Evolutionary conservation across 768 basidiomycete genomes (phyloP).

Genomic region (Tylopilus balloui): DNA sequence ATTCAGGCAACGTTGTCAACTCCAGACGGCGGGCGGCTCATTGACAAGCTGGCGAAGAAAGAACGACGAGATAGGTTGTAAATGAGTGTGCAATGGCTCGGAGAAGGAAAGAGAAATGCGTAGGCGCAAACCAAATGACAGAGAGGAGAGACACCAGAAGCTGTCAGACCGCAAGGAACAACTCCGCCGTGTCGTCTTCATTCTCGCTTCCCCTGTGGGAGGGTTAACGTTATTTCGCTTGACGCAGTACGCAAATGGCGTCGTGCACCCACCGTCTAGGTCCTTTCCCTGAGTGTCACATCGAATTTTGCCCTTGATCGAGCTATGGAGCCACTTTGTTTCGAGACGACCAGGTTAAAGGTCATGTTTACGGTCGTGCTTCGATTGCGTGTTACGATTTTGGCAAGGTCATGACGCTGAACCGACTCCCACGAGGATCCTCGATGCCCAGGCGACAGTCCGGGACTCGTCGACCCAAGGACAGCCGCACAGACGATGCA

Average conservation of each 20-base stretch:
- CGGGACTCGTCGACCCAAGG: not conserved
- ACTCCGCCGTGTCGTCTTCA: not conserved
- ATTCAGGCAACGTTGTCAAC: slow-evolving; percentile 14
- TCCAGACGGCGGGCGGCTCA: slow-evolving; percentile 4
- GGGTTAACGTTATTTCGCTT: slow-evolving; percentile 14
- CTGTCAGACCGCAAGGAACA: slow-evolving; percentile 3
- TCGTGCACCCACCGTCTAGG: not conserved
- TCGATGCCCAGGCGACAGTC: slow-evolving; percentile 15
- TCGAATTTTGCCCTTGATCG: not conserved
- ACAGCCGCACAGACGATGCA: not conserved
- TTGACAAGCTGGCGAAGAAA: slow-evolving; percentile 4
- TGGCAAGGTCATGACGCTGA: slow-evolving; percentile 2
- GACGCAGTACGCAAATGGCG: slow-evolving; percentile 2
- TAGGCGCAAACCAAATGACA: not conserved
- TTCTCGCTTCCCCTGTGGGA: slow-evolving; percentile 5
- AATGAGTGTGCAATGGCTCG: not conserved
- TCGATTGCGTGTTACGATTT: too few species aligned
- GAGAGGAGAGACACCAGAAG: slow-evolving; percentile 1
- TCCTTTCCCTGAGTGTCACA: not conserved
- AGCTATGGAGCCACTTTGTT: slow-evolving; percentile 10
- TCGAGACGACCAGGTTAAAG: not conserved
- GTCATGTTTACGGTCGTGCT: too few species aligned
- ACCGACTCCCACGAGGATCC: not conserved
- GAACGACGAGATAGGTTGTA: not conserved
- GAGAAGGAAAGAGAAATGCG: not conserved